A percentile compares a stretch with the other conserved stretches of the same genome.
These are phyloP conservation scores for Scutellaria minor DNA, from an alignment of 257 asterid genomes.

Conservation along the genomic window DNA sequence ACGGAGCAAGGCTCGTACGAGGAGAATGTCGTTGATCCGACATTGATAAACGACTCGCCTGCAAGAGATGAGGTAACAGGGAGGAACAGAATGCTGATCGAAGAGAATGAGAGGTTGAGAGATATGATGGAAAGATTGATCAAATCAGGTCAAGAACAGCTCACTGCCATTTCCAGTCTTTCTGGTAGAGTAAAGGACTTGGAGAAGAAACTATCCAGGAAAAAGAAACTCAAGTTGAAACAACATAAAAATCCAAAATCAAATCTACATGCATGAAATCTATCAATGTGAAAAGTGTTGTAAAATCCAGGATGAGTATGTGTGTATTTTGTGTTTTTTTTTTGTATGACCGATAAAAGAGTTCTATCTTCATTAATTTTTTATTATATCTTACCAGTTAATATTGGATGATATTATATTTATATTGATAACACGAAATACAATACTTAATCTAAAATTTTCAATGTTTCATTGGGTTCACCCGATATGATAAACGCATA, in stretches of 20 bases:
- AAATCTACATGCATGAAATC: conserved; percentile 26
- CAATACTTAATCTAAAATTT: too few species aligned
- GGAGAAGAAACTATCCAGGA: conserved; percentile 61
- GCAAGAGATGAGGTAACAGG: conserved; percentile 31
- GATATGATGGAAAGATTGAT: conserved; percentile 65
- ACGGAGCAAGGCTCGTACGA: neutral
- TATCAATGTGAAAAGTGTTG: conserved; percentile 11
- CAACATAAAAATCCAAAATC: conserved; percentile 14
- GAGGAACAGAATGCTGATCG: conserved; percentile 47
- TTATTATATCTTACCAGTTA: too few species aligned
- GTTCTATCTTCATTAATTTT: neutral
- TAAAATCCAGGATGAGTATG: neutral
- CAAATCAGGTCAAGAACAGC: conserved; percentile 60
- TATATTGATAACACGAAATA: too few species aligned
- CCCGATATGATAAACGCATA: too few species aligned
- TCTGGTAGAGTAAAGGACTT: conserved; percentile 62
- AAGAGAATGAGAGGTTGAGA: conserved; percentile 67
- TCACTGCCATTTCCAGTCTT: conserved; percentile 56
- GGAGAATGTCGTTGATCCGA: neutral
- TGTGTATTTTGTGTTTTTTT: neutral
- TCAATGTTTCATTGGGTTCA: too few species aligned
- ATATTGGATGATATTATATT: too few species aligned
- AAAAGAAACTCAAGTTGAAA: conserved; percentile 55
- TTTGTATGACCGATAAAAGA: neutral
- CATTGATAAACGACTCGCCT: neutral